Evolutionary conservation across 495 filamentous ascomycete genomes (phyloP), one percentile per base, ranked within the genome.

Genomic region (Aspergillus ostianus): DNA sequence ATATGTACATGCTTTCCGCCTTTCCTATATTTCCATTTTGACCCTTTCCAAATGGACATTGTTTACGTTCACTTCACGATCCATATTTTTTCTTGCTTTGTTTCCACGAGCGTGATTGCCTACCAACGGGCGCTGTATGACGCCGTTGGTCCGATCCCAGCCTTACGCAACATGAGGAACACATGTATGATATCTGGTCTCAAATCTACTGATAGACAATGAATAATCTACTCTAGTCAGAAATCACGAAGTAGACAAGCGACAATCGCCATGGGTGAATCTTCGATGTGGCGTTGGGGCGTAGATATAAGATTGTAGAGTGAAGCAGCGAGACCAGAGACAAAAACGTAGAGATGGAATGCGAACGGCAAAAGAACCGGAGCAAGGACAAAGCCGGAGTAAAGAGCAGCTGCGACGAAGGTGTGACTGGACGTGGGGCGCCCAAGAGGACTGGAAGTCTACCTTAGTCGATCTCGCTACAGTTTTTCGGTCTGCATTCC

Each of bases 171-270:
- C 45, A 56, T 19, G 45, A 49, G 23, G 44, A 19, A 49, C 26
- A 32, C 49, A 18, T 56, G 27, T 48, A 56, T 56, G 55, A 48
- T 56, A 56, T 29, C 19, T 36, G n/a, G 46, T 29, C 55, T 44
- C 32, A 13, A 54, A 32, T 45, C 55, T 48, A 46, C 47, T 20
- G 55, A 56, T 56, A 30, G 47, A 47, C 44, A 30, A 27, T 32
- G 47, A 36, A 49, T 32, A 12, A 30, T 48, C 21, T 47, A 48
- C 30, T n/a, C 45, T 15, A 13, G 48, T 17, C 6, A 2, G 5
- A 1, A n/a, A 8, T 19, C 7, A 27, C 20, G n/a, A 19, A 20
- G 23, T 23, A 23, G 23, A 26, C 30, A 21, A 29, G 30, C 32
- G 44, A 17, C 19, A n/a, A 23, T 30, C 23, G 8, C 10, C 13